Evolutionary conservation across 108 stramenopile genomes (phyloP).

Genomic region (Conticribra weissflogii): DNA sequence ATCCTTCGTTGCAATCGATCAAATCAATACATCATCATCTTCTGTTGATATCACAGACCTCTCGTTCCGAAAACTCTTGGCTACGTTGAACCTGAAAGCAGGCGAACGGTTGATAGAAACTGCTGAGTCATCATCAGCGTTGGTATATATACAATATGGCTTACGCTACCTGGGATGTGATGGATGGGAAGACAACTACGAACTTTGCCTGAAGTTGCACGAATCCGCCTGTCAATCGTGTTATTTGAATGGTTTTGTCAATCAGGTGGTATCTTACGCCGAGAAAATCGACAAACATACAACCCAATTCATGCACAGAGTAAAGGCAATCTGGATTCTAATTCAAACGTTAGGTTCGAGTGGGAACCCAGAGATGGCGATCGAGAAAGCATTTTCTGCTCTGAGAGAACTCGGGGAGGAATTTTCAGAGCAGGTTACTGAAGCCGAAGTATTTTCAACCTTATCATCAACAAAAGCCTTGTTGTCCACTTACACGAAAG

Average conservation of each 20-base stretch:
- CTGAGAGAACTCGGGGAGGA: too few relatives aligned
- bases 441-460: too few relatives aligned
- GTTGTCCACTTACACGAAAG: background rate
- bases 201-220: slow-evolving; percentile 7
- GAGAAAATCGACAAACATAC: slow-evolving; percentile 13
- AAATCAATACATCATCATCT: slow-evolving; percentile 15
- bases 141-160: slow-evolving; percentile 16
- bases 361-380: too few relatives aligned
- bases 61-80: background rate
- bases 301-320: slow-evolving; percentile 2
- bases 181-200: slow-evolving; percentile 14
- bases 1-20: slow-evolving; percentile 14
- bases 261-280: background rate
- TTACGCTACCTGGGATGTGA: slow-evolving; percentile 5
- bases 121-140: slow-evolving; percentile 8
- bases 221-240: slow-evolving; percentile 7
- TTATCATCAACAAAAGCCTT: slow-evolving; percentile 8
- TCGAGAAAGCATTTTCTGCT: too few relatives aligned
- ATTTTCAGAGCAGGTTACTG: too few relatives aligned
- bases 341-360: too few relatives aligned
- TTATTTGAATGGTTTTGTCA: background rate
- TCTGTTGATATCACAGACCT: background rate
- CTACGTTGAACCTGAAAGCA: slow-evolving; percentile 20
- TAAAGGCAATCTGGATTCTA: slow-evolving; percentile 4
- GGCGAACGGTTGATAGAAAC: slow-evolving; percentile 9